phyloP scores from a whole-genome alignment of 2,329 filamentous ascomycete genomes.

The Fusarium sp. region DNA sequence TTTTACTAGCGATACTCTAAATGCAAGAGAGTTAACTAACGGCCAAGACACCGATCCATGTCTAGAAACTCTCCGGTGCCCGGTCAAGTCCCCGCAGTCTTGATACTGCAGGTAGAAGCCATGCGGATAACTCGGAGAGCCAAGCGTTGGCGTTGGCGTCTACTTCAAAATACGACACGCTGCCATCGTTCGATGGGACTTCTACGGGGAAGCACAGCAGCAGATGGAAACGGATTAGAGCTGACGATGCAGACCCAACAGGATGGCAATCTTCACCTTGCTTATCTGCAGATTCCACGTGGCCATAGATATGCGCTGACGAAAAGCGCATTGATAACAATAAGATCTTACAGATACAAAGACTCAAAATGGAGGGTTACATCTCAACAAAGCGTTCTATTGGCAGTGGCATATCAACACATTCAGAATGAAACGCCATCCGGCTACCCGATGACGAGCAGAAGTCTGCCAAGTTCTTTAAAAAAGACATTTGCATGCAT shows the following conservation, averaged over 20 bases:
- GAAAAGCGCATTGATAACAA: neutral
- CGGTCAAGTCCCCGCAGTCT: conserved; percentile 36
- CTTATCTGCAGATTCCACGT: conserved; percentile 22
- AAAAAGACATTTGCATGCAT: conserved; percentile 1
- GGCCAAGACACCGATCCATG: neutral
- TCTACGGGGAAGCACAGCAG: neutral
- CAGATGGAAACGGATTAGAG: neutral
- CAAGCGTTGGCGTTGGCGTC: neutral
- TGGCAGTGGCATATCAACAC: neutral
- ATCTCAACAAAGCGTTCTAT: neutral
- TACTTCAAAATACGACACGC: neutral
- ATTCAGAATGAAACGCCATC: conserved; percentile 22
- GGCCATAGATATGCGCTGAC: neutral
- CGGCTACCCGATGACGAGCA: conserved; percentile 29
- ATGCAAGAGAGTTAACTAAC: neutral
- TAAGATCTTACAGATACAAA: neutral
- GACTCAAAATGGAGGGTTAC: neutral
- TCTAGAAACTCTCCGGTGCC: conserved; percentile 23
- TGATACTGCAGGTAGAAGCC: conserved; percentile 12
- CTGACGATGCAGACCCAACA: neutral
- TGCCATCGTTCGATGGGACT: conserved; percentile 11
- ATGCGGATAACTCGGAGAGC: conserved; percentile 20
- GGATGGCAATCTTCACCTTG: neutral
- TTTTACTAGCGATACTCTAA: neutral
- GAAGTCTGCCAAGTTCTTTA: conserved; percentile 13